Conservation (phyloP, 140 eudicot species). For the Bidens hawaiensis region DNA sequence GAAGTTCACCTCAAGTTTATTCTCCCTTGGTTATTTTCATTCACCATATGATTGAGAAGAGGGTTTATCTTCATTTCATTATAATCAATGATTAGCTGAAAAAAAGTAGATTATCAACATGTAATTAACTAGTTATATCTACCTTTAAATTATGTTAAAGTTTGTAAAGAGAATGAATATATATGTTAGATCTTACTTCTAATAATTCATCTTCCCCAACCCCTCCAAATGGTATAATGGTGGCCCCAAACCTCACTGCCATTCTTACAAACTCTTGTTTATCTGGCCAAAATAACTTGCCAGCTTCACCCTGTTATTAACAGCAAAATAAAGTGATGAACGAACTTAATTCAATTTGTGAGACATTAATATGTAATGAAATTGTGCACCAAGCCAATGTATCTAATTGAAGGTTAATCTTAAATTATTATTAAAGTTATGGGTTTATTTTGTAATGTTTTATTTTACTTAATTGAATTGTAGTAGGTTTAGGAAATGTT, state of each 20-base stretch:
- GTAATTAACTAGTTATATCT: background rate
- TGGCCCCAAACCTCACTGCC: conserved; percentile 83
- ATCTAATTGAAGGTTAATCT: too few species aligned
- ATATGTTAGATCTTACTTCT: conserved; percentile 44
- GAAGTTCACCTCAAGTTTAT: conserved; percentile 29
- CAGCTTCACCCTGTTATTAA: conserved; percentile 65
- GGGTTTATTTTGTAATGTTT: too few species aligned
- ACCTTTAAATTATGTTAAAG: background rate
- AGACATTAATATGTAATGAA: background rate
- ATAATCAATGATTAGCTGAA: conserved; percentile 35
- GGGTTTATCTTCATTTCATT: conserved; percentile 70
- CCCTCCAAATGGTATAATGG: conserved; percentile 75
- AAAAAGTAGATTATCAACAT: conserved; percentile 3
- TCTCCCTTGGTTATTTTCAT: conserved; percentile 22
- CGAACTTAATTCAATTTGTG: too few species aligned
- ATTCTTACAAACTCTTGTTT: conserved; percentile 83
- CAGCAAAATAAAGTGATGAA: background rate
- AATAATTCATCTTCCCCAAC: conserved; percentile 85
- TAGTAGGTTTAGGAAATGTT: too few species aligned
- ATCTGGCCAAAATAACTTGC: conserved; percentile 83
- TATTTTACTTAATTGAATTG: too few species aligned
- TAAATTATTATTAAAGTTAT: too few species aligned
- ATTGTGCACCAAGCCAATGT: background rate
- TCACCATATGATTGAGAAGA: conserved; percentile 14
- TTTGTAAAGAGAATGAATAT: background rate